Conservation (phyloP, 176 grass and related monocot genomes). For the Oryza brachyantha region DNA sequence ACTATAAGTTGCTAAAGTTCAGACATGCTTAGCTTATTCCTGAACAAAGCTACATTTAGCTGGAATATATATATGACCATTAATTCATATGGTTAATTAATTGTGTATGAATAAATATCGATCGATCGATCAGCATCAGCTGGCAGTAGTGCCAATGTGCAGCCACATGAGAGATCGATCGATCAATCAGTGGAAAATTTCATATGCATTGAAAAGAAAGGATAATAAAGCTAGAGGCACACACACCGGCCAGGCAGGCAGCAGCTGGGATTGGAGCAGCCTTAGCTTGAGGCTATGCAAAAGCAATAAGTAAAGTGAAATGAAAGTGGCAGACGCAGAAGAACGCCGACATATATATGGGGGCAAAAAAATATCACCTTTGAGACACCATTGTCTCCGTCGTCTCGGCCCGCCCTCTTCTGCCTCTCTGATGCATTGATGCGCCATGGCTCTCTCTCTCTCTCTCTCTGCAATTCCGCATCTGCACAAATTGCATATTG, state of each 20-base stretch:
- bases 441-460: not conserved
- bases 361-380: slow-evolving; percentile 15
- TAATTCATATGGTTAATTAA: too few species aligned
- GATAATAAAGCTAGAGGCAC: not conserved
- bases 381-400: slow-evolving; percentile 21
- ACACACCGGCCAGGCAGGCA: not conserved
- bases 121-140: not conserved
- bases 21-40: not conserved
- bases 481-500: not conserved
- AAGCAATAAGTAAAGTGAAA: slow-evolving; percentile 12
- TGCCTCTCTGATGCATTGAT: not conserved
- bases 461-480: not conserved
- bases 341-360: too few species aligned
- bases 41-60: not conserved
- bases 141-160: not conserved
- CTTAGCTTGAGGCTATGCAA: not conserved
- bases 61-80: too few species aligned
- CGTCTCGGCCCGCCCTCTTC: too few species aligned
- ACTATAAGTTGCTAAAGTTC: not conserved
- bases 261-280: not conserved
- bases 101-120: too few species aligned
- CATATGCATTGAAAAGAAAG: not conserved
- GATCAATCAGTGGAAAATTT: not conserved
- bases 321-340: too few species aligned
- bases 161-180: not conserved